phyloP scores from a whole-genome alignment of 1,139 yeast species.

The Geotrichum siamense region DNA sequence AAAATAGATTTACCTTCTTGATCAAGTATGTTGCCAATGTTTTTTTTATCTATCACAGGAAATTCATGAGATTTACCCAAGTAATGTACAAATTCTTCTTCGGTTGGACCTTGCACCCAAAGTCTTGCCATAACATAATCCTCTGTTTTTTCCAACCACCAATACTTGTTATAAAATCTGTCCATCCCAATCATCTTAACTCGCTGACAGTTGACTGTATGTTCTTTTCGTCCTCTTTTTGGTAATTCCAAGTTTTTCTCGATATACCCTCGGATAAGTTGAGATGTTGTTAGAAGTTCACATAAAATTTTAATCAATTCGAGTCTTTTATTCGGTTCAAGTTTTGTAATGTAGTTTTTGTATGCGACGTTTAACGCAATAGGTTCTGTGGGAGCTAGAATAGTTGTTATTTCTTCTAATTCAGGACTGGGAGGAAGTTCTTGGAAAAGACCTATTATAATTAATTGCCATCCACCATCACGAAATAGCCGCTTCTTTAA shows the following conservation, averaged over 20 bases:
- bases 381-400: conserved; percentile 51
- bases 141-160: conserved; percentile 79
- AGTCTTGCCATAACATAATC: conserved; percentile 73
- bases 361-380: conserved; percentile 49
- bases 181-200: conserved; percentile 75
- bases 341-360: conserved; percentile 22
- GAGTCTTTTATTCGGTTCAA: conserved; percentile 47
- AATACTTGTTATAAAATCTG: conserved; percentile 74
- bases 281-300: conserved; percentile 51
- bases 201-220: conserved; percentile 61
- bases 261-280: conserved; percentile 53
- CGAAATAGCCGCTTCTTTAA: conserved; percentile 65
- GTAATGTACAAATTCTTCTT: conserved; percentile 48
- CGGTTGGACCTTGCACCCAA: conserved; percentile 91
- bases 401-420: conserved; percentile 43
- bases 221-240: conserved; percentile 58
- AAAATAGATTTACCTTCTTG: conserved; percentile 22
- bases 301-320: conserved; percentile 50
- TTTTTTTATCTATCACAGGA: conserved; percentile 17
- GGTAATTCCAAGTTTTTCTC: conserved; percentile 65
- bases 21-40: conserved; percentile 11
- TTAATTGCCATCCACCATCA: conserved; percentile 82
- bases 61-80: conserved; percentile 31
- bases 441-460: conserved; percentile 60
- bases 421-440: conserved; percentile 51